These are phyloP conservation scores for Phytophthora europaea DNA, from an alignment of 352 stramenopile species.

Conservation along the genomic window DNA sequence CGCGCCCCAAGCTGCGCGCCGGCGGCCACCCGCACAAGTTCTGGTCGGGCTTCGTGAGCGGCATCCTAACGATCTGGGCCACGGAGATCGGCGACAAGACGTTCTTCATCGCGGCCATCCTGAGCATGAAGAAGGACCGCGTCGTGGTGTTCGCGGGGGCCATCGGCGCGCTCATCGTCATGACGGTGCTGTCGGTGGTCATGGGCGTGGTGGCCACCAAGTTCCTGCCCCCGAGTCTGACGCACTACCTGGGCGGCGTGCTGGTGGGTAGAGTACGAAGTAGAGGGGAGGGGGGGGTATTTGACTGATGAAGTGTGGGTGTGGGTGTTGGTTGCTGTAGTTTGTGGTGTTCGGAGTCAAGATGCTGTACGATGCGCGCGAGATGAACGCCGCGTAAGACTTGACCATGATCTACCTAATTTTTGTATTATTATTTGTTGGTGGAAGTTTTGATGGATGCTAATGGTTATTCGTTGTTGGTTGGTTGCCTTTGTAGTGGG, in stretches of 20 bases:
- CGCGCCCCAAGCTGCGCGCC: constrained; percentile 43
- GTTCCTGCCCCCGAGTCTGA: constrained; percentile 95
- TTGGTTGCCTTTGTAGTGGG: constrained; percentile 43
- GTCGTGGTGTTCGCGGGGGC: constrained; percentile 97
- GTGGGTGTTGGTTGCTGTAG: constrained; percentile 47
- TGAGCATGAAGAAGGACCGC: constrained; percentile 97
- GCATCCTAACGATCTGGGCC: constrained; percentile 97
- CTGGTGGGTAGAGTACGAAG: constrained; percentile 48
- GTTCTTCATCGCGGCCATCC: constrained; percentile 99
- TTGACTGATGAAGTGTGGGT: background rate
- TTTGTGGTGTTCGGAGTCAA: constrained; percentile 98
- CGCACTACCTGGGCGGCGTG: constrained; percentile 96
- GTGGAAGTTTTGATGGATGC: too few relatives aligned
- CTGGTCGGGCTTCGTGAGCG: constrained; percentile 88
- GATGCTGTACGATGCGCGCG: constrained; percentile 91
- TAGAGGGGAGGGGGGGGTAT: background rate
- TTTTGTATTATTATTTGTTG: background rate
- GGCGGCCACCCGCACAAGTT: constrained; percentile 73
- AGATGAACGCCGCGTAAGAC: constrained; percentile 83
- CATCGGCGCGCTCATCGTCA: constrained; percentile 96
- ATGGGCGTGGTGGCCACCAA: constrained; percentile 97
- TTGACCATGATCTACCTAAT: too few relatives aligned
- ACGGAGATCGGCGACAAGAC: constrained; percentile 99
- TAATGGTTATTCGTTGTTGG: constrained; percentile 1
- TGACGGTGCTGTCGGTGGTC: constrained; percentile 98